Percentiles rank a stretch among this genome's conserved stretches.
These are phyloP conservation scores for Vitis rupestris DNA, from an alignment of 164 flowering plant species.

Conservation along the genomic window DNA sequence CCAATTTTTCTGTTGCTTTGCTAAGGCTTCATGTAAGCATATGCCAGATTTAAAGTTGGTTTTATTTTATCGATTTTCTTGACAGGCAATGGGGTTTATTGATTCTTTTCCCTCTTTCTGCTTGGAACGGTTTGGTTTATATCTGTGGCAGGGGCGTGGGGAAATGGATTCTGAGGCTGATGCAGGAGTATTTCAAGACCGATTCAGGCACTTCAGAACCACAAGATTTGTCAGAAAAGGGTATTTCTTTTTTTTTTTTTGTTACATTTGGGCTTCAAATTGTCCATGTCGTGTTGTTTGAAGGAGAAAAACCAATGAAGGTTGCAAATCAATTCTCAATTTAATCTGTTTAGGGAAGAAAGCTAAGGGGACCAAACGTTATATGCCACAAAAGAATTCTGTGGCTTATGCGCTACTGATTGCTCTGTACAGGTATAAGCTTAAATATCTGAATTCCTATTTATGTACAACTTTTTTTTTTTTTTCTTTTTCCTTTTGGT, in stretches of 20 bases:
- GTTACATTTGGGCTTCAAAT: too few relatives aligned
- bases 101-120: not conserved
- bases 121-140: constrained; percentile 11
- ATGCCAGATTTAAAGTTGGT: too few relatives aligned
- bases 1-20: too few relatives aligned
- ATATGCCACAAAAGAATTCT: constrained; percentile 86
- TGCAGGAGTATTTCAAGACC: constrained; percentile 61
- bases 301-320: too few relatives aligned
- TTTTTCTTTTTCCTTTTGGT: not conserved
- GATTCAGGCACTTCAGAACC: constrained; percentile 38
- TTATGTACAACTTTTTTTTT: not conserved
- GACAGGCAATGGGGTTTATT: not conserved
- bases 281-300: too few relatives aligned
- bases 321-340: too few relatives aligned
- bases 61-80: not conserved
- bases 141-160: constrained; percentile 75
- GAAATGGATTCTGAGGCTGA: constrained; percentile 69
- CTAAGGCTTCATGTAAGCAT: too few relatives aligned
- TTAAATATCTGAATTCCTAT: not conserved
- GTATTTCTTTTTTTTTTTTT: constrained; percentile 18
- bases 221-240: constrained; percentile 36
- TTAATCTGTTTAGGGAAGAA: constrained; percentile 49
- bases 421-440: constrained; percentile 70
- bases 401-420: constrained; percentile 86
- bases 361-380: constrained; percentile 46